Conservation (phyloP, 805 yeast species). For the Hanseniaspora pseudoguilliermondii region DNA sequence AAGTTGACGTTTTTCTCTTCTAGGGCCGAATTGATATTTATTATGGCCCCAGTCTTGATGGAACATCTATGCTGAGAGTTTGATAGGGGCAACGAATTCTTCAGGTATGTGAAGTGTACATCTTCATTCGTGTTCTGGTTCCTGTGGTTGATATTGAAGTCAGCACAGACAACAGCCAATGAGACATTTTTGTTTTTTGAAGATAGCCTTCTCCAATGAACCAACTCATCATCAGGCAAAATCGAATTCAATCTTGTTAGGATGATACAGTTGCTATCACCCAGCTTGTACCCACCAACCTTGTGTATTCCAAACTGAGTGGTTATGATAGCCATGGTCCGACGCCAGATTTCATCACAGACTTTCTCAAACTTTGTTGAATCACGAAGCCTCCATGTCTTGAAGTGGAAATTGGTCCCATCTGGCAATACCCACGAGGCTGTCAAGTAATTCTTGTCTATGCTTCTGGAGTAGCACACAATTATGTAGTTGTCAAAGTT, state of each 20-base stretch:
- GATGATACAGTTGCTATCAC: constrained; percentile 37
- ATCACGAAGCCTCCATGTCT: constrained; percentile 46
- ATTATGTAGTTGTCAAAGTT: constrained; percentile 60
- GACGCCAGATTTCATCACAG: constrained; percentile 54
- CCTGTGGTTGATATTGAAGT: constrained; percentile 39
- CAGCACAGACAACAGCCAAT: constrained; percentile 58
- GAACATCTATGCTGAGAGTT: constrained; percentile 61
- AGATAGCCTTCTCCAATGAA: constrained; percentile 66
- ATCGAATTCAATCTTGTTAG: constrained; percentile 60
- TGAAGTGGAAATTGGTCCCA: constrained; percentile 50
- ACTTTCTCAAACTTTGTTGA: constrained; percentile 38
- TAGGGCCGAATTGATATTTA: constrained; percentile 30
- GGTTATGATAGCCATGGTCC: constrained; percentile 30
- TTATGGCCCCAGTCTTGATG: constrained; percentile 49
- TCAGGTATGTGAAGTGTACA: constrained; percentile 46
- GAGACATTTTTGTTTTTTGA: constrained; percentile 43
- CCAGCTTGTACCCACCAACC: constrained; percentile 30
- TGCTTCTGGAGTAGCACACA: constrained; percentile 70
- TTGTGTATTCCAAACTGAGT: constrained; percentile 24
- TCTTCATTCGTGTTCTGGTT: constrained; percentile 38
- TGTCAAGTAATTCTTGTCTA: constrained; percentile 70
- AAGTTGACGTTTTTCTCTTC: constrained; percentile 21
- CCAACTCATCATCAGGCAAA: constrained; percentile 68
- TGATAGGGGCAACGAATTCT: constrained; percentile 50
- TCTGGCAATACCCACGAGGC: constrained; percentile 84